A percentile compares a stretch with the other conserved stretches of the same genome.
These are phyloP conservation scores for Mucor lusitanicus DNA, from an alignment of 371 early-diverging fungal species.

Conservation along the genomic window DNA sequence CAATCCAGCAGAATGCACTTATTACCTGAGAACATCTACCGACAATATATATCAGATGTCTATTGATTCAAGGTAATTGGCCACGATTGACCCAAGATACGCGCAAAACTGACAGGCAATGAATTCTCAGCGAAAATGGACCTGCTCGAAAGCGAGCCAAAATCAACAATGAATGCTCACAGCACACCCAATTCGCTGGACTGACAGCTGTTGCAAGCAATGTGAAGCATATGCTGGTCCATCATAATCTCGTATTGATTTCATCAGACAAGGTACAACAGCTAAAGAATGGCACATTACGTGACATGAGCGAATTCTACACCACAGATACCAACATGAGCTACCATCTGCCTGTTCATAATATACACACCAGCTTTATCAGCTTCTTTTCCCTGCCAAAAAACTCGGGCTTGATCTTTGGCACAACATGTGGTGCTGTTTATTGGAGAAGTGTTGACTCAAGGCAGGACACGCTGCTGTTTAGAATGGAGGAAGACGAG, in stretches of 20 bases:
- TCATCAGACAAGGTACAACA: background rate
- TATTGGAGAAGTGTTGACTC: constrained; percentile 2
- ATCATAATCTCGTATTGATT: background rate
- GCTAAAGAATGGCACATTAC: background rate
- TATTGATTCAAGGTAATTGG: background rate
- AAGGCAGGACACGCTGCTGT: constrained; percentile 7
- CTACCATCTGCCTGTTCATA: background rate
- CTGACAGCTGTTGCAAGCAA: background rate
- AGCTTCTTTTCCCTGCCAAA: constrained; percentile 6
- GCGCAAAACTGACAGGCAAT: background rate
- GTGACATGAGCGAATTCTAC: background rate
- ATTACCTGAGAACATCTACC: background rate
- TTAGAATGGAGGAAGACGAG: constrained; percentile 5
- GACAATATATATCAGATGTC: background rate
- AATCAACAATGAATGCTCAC: background rate
- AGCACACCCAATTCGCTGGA: background rate
- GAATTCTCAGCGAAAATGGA: background rate
- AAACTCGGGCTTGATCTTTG: constrained; percentile 9
- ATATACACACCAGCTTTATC: background rate
- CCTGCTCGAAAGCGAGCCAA: background rate
- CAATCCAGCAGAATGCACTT: background rate
- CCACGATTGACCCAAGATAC: background rate
- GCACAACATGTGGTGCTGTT: constrained; percentile 9
- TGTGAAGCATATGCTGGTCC: background rate
- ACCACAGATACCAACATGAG: background rate